Evolutionary conservation across 176 grass and related monocot genomes (phyloP), one percentile per base, ranked within the genome.

Genomic region (Secale cereale): DNA sequence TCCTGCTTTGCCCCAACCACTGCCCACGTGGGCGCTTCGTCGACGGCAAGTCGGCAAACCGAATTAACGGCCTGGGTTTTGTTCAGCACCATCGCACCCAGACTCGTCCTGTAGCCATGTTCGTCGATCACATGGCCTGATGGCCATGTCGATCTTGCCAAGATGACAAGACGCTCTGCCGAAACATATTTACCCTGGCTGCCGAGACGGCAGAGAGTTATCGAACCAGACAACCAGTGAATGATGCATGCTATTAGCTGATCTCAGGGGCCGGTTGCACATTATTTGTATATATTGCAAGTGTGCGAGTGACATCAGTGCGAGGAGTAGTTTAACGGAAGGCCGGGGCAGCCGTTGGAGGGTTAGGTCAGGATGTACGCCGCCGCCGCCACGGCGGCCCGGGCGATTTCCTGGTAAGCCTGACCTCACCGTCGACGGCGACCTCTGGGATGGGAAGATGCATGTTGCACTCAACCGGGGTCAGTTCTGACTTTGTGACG

Each of bases 1-100:
- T 50, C 15, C 33, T 19, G 19, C 69, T 70, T 70, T 70, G 70
- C 63, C 16, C 56, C 83, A 78, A 56, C 56, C 20, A 86, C 65
- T 64, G 28, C 5, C 46, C 15, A 72, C 83, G 64, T 82, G 40
- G 73, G 39, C 32, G 20, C 62, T 15, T 15, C 4, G 3, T 0
- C 29, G 15, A 19, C 10, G 4, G 37, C 37, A 27, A 3, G 69
- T 72, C 37, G 69, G 69, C 69, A 71, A 23, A 22, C 37, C 0
- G 25, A 72, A 43, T 45, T 72, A 72, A 72, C 69, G 37, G 10
- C 4, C 67, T 22, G 19, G 52, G 20, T 52, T 19, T 2, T 15
- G 4, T 5, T 50, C 15, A 17, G 1, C 46, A 17, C 3, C 46
- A 15, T 37, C 46, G n/a, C n/a, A 17, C 46, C 36, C 33, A 1